These are phyloP conservation scores for Lentinula guzmanii DNA, from an alignment of 768 basidiomycete genomes.

Conservation along the genomic window DNA sequence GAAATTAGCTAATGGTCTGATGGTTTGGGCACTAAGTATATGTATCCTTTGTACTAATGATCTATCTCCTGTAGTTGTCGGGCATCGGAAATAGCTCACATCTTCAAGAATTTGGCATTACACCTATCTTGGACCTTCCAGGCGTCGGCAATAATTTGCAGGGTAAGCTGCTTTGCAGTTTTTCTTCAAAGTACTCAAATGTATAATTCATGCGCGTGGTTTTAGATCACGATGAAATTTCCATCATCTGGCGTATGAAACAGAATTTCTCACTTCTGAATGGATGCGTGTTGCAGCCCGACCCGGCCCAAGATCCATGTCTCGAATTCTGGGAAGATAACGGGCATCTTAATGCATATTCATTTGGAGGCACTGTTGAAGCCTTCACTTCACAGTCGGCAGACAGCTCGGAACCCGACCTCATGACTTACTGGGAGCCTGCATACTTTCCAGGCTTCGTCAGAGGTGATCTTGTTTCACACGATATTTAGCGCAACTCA, in stretches of 20 bases:
- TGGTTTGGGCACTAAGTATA: constrained; percentile 8
- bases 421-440: constrained; percentile 21
- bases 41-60: background rate
- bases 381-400: constrained; percentile 19
- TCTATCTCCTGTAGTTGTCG: constrained; percentile 18
- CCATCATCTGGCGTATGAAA: constrained; percentile 22
- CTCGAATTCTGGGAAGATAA: constrained; percentile 19
- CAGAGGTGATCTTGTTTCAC: constrained; percentile 12
- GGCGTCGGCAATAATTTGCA: constrained; percentile 32
- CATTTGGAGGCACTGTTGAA: constrained; percentile 19
- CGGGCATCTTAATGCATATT: constrained; percentile 19
- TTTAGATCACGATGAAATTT: constrained; percentile 26
- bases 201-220: background rate
- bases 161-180: constrained; percentile 11
- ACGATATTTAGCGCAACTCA: background rate
- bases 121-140: constrained; percentile 22
- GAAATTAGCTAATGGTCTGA: constrained; percentile 13
- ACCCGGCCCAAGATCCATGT: constrained; percentile 22
- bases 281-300: constrained; percentile 20
- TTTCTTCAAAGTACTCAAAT: background rate
- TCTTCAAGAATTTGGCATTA: constrained; percentile 19
- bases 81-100: constrained; percentile 25
- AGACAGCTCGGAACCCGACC: constrained; percentile 16
- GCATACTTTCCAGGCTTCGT: constrained; percentile 22
- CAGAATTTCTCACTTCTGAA: constrained; percentile 20